These are phyloP conservation scores for Pharnaceum exiguum DNA, from an alignment of 148 eudicot genomes.

Conservation along the genomic window DNA sequence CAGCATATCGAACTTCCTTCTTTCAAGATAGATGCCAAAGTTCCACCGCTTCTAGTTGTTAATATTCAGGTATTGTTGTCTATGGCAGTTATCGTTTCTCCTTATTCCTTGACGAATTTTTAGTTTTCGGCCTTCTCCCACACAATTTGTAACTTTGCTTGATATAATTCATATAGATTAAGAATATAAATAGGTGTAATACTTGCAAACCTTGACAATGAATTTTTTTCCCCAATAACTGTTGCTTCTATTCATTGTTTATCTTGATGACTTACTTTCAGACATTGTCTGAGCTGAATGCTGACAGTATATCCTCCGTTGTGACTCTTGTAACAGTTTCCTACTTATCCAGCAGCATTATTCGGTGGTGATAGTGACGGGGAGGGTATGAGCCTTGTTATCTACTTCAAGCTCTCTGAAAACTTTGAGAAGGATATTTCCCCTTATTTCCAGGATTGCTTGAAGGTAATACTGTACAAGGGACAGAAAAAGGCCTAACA, in stretches of 20 bases:
- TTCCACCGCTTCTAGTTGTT: slow-evolving; percentile 68
- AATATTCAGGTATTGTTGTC: slow-evolving; percentile 59
- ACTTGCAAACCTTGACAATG: too few relatives aligned
- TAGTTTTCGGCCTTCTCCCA: too few relatives aligned
- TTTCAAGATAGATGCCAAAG: slow-evolving; percentile 28
- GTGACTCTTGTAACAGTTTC: slow-evolving; percentile 42
- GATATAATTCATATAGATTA: too few relatives aligned
- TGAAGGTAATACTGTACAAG: slow-evolving; percentile 45
- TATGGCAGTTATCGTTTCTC: neutral
- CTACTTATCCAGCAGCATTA: slow-evolving; percentile 69
- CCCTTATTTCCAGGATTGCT: slow-evolving; percentile 59
- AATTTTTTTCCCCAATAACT: too few relatives aligned
- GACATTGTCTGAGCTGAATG: too few relatives aligned
- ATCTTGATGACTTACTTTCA: too few relatives aligned
- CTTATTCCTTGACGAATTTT: too few relatives aligned
- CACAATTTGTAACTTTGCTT: too few relatives aligned
- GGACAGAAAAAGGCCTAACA: too few relatives aligned
- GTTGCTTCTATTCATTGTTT: too few relatives aligned
- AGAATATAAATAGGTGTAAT: too few relatives aligned
- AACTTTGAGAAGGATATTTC: slow-evolving; percentile 54
- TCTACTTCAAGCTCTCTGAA: slow-evolving; percentile 75
- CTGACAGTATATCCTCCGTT: neutral
- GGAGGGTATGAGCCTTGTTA: slow-evolving; percentile 83
- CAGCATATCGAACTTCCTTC: slow-evolving; percentile 78
- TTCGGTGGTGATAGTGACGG: slow-evolving; percentile 74